These are phyloP conservation scores for Mortierella polycephala DNA, from an alignment of 371 early-diverging fungal genomes.

Conservation along the genomic window DNA sequence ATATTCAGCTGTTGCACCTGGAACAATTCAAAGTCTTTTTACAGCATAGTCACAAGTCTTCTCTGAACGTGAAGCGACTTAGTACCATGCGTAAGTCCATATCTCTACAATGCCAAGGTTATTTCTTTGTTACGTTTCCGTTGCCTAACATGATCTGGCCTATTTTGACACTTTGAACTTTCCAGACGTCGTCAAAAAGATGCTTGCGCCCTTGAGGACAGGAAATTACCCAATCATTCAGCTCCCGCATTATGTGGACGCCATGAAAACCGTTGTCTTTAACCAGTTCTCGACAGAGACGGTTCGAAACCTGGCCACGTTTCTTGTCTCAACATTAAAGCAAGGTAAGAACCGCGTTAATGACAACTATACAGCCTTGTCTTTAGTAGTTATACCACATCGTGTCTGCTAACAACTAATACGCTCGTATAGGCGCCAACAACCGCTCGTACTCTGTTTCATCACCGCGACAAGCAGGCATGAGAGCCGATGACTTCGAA, in stretches of 20 bases:
- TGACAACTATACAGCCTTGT: background rate
- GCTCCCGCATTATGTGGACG: constrained; percentile 63
- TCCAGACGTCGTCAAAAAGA: constrained; percentile 70
- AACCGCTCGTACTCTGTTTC: constrained; percentile 40
- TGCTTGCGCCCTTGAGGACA: constrained; percentile 69
- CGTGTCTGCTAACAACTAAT: background rate
- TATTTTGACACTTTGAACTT: background rate
- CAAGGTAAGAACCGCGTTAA: constrained; percentile 56
- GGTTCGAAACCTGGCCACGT: constrained; percentile 73
- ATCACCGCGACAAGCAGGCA: constrained; percentile 28
- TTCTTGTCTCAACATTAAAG: constrained; percentile 74
- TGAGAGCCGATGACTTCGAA: constrained; percentile 26
- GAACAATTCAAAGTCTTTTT: constrained; percentile 74
- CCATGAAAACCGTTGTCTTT: constrained; percentile 67
- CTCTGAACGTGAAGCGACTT: constrained; percentile 69
- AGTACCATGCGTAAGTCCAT: constrained; percentile 69
- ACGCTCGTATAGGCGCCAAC: constrained; percentile 10
- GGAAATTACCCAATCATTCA: constrained; percentile 69
- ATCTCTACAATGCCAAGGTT: no score
- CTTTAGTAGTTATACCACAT: background rate
- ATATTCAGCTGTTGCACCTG: constrained; percentile 72
- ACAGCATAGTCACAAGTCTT: constrained; percentile 64
- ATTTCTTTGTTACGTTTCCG: background rate
- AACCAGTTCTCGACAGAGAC: constrained; percentile 74
- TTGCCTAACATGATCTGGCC: background rate